Base-by-base conservation (phyloP, 306 rosid species). In the Prunus davidiana region DNA sequence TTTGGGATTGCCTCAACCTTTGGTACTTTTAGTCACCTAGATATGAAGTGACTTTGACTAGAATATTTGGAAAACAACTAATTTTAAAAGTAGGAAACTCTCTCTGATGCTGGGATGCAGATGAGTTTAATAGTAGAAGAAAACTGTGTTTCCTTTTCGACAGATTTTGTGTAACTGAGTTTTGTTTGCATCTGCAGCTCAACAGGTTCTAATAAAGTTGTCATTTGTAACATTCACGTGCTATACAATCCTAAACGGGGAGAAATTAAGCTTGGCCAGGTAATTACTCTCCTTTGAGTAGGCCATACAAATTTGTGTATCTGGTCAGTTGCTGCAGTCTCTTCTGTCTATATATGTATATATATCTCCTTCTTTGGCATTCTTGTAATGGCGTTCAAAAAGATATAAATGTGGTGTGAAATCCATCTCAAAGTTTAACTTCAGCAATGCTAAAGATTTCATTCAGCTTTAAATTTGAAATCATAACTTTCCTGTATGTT, bases 251-350 rank as follows among this genome's bases (percentile, higher is more conserved):
- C 97, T 61, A 90, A 73, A 6, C 86, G 97, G 76, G 99, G 99
- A 79, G 99, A 95, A 55, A 89, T 95, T 74, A 95, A 95, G 86
- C 96, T 95, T 87, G 99, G 96, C 52, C 97, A 95, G 99, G 98
- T 90, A 82, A 52, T 80, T 72, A 50, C 72, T 79, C 60, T 67
- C 74, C 72, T 80, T 61, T 63, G 57, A 64, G 54, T 50, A 41
- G 67, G 52, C 41, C 63, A 75, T 34, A 24, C 64, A 49, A 65
- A 51, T 72, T 63, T 45, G 12, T 52, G 55, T 76, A 57, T 20
- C 24, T 12, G 10, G 8, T 46, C 47, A 22, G 72, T 4, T 68
- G 56, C 57, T 27, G 32, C 32, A 32, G 38, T 32, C 14, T 61
- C 24, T 19, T 27, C 32, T 18, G 25, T 46, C 32, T 14, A 3